These are phyloP conservation scores for Jimgerdemannia flammicorona DNA, from an alignment of 192 early-diverging fungal species.

Conservation along the genomic window DNA sequence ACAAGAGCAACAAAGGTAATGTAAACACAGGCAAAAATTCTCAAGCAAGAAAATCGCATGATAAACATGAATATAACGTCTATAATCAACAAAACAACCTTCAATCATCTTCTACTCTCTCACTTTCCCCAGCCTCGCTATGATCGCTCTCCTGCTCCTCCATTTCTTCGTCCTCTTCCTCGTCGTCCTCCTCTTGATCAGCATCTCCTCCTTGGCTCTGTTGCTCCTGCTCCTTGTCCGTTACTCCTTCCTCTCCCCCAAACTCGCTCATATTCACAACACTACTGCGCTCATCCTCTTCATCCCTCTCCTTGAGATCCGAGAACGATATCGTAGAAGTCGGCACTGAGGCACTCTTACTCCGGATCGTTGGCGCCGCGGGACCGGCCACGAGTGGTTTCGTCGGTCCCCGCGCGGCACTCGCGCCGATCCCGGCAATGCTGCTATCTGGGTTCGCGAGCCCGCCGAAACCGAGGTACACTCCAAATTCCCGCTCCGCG, in stretches of 20 bases:
- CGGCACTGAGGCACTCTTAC: background rate
- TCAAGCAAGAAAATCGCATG: no score
- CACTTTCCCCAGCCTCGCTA: no score
- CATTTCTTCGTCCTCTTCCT: background rate
- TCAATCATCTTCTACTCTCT: no score
- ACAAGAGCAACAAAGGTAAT: no score
- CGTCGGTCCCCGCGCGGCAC: background rate
- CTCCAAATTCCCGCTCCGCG: constrained; percentile 48
- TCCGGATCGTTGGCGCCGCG: background rate
- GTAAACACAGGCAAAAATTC: no score
- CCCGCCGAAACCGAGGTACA: constrained; percentile 52
- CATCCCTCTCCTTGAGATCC: background rate
- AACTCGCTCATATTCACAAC: background rate
- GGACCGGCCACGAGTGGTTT: background rate
- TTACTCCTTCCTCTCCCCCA: background rate
- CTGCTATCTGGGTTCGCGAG: constrained; percentile 12
- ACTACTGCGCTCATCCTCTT: background rate
- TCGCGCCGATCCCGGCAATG: background rate
- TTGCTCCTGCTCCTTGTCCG: background rate
- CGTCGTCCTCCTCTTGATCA: background rate
- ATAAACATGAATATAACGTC: no score
- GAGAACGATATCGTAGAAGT: background rate
- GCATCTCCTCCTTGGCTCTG: no score
- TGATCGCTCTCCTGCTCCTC: background rate
- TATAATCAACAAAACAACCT: no score